Base-by-base conservation (phyloP, 75 land plant species). In the Gnetum montanum region DNA sequence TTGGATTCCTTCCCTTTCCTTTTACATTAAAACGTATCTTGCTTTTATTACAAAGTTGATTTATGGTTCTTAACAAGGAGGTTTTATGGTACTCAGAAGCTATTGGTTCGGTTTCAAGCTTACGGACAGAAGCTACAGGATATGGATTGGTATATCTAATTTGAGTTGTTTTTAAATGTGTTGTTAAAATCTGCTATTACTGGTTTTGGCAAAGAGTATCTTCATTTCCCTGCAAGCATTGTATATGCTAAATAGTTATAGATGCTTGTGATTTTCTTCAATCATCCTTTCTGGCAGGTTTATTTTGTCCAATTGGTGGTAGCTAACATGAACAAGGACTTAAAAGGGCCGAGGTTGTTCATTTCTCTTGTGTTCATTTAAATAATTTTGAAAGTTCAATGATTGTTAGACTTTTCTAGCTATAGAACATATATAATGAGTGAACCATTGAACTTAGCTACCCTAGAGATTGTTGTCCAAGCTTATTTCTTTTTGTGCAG, bases 91-190 rank as follows among this genome's bases (percentile, higher is more conserved):
- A 48, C 85, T 85, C 53, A 75, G 76, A 57, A 73, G 76, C 46
- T 72, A 72, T 57, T 90, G 96, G 96, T 76, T 92, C 23, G 84
- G 89, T 20, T n/a, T 80, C 90, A 44, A 84, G 82, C 59, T 67
- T 91, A 24, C 88, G 93, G 19, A 88, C 97, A 41, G 99, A 86
- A 72, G 97, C 99, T 60, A 90, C 99, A 58, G 99, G 92, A 48
- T 90, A 95, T 83, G 99, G 99, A 65, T 66, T 95, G 97, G 99
- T 95, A 81, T 51, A 8, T 66, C 19, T 25, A 47, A 1, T 34
- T 59, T n/a, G n/a, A n/a, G n/a, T n/a, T n/a, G n/a, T n/a, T n/a
- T n/a, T 54, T 43, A 36, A 28, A 22, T 49, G 36, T 28, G 35
- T 31, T 29, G 24, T 44, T 34, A 20, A 37, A 43, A 29, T 43